These are phyloP conservation scores for Lactifluus rugatus DNA, from an alignment of 768 basidiomycete genomes.

Conservation along the genomic window DNA sequence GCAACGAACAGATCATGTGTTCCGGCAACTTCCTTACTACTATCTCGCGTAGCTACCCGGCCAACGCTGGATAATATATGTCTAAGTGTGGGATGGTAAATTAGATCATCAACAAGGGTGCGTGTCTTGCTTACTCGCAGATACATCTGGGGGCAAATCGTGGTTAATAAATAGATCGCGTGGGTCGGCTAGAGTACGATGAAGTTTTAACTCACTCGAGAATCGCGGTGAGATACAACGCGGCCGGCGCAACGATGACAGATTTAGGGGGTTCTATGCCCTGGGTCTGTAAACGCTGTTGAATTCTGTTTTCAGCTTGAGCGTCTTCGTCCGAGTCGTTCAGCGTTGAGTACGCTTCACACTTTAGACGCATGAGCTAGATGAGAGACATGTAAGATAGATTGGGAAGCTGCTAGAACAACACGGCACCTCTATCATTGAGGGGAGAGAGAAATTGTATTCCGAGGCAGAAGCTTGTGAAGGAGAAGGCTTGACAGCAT, in stretches of 20 bases:
- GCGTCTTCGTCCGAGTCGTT: conserved; percentile 74
- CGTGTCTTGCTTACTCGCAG: conserved; percentile 62
- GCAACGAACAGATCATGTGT: conserved; percentile 79
- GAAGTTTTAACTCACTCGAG: conserved; percentile 60
- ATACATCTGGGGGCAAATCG: conserved; percentile 48
- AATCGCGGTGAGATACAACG: conserved; percentile 85
- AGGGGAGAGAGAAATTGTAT: conserved; percentile 57
- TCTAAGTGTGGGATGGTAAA: conserved; percentile 32
- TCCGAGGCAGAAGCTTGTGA: conserved; percentile 37
- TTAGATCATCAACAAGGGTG: background rate
- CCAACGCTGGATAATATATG: conserved; percentile 80
- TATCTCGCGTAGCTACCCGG: conserved; percentile 77
- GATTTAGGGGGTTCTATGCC: conserved; percentile 37
- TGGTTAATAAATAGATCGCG: conserved; percentile 14
- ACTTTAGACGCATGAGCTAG: conserved; percentile 73
- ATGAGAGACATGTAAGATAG: conserved; percentile 13
- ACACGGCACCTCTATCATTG: conserved; percentile 59
- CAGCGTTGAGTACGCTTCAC: conserved; percentile 80
- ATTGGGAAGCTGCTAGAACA: background rate
- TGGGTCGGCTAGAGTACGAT: background rate
- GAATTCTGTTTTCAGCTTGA: conserved; percentile 49
- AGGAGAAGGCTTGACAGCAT: conserved; percentile 28
- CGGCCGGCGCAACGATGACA: conserved; percentile 62
- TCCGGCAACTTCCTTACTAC: conserved; percentile 65
- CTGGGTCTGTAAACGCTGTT: conserved; percentile 44